A percentile compares a stretch with the other conserved stretches of the same genome.
These are phyloP conservation scores for Sphaerulina vaccinii DNA, from an alignment of 2,329 filamentous ascomycete species.

Conservation along the genomic window DNA sequence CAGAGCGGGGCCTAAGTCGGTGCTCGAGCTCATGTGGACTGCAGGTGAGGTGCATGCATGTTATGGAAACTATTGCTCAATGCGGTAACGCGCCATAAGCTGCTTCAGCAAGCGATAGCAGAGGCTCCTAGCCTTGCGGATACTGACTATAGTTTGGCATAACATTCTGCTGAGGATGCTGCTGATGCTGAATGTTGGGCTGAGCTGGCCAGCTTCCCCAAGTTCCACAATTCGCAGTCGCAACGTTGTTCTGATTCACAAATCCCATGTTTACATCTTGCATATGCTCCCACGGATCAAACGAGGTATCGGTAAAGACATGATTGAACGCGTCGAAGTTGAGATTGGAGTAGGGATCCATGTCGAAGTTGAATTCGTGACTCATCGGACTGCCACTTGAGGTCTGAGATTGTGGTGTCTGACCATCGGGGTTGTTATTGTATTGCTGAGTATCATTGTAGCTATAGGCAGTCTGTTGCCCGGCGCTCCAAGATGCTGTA, in stretches of 20 bases:
- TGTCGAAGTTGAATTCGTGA: slow-evolving; percentile 2
- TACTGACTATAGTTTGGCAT: not conserved
- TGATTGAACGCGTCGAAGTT: slow-evolving; percentile 23
- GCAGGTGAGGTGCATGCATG: too few species aligned
- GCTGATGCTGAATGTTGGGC: too few species aligned
- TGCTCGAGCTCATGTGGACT: too few species aligned
- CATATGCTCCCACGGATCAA: slow-evolving; percentile 13
- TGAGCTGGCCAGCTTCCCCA: slow-evolving; percentile 5
- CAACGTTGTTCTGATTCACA: slow-evolving; percentile 1
- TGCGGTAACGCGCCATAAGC: too few species aligned
- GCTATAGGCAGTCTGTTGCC: too few species aligned
- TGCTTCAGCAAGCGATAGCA: too few species aligned
- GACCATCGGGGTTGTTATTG: not conserved
- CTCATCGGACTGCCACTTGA: slow-evolving; percentile 13
- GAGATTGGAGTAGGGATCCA: slow-evolving; percentile 12
- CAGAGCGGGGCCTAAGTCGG: too few species aligned
- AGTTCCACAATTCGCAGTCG: slow-evolving; percentile 6
- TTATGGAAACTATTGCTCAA: too few species aligned
- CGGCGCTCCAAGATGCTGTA: too few species aligned
- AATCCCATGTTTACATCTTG: slow-evolving; percentile 14
- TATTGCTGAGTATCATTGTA: not conserved
- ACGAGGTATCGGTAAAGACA: slow-evolving; percentile 21
- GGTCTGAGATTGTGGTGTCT: slow-evolving; percentile 6
- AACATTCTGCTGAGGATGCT: slow-evolving; percentile 1
- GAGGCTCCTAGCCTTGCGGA: too few species aligned